Evolutionary conservation across 139 green algal genomes (phyloP).

Genomic region (Trebouxia sp.): DNA sequence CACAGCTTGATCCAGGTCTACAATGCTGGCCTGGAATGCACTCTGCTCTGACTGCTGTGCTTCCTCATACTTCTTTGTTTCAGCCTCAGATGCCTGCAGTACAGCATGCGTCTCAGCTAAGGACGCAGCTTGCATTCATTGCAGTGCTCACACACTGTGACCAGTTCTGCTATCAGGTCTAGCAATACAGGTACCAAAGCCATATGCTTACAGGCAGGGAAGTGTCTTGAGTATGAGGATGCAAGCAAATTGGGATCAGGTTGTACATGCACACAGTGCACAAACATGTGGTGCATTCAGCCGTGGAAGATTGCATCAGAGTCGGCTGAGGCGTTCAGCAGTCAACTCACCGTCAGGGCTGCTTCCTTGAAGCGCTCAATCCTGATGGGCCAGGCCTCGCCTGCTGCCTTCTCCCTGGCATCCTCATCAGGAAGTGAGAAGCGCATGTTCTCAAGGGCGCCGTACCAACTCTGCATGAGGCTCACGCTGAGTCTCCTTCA

Average conservation of each 20-base stretch:
- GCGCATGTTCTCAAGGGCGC: conserved; percentile 55
- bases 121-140: too few species aligned
- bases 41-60: conserved; percentile 72
- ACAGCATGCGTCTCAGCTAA: too few species aligned
- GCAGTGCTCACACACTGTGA: not conserved
- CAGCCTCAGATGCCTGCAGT: conserved; percentile 36
- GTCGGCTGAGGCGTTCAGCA: too few species aligned
- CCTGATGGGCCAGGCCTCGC: conserved; percentile 39
- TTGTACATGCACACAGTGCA: too few species aligned
- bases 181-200: too few species aligned
- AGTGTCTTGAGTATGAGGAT: too few species aligned
- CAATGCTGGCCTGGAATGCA: conserved; percentile 54
- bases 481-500: too few species aligned
- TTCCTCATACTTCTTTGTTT: conserved; percentile 44
- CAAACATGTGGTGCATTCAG: too few species aligned
- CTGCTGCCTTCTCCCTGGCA: conserved; percentile 51
- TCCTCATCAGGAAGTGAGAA: conserved; percentile 67
- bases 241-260: too few species aligned
- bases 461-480: conserved; percentile 67
- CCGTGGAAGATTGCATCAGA: too few species aligned
- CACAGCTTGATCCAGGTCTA: conserved; percentile 47
- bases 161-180: too few species aligned
- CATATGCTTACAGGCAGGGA: not conserved
- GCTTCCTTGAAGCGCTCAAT: conserved; percentile 23
- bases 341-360: conserved; percentile 11